These are phyloP conservation scores for Primulina huaijiensis DNA, from an alignment of 257 asterid species.

Conservation along the genomic window DNA sequence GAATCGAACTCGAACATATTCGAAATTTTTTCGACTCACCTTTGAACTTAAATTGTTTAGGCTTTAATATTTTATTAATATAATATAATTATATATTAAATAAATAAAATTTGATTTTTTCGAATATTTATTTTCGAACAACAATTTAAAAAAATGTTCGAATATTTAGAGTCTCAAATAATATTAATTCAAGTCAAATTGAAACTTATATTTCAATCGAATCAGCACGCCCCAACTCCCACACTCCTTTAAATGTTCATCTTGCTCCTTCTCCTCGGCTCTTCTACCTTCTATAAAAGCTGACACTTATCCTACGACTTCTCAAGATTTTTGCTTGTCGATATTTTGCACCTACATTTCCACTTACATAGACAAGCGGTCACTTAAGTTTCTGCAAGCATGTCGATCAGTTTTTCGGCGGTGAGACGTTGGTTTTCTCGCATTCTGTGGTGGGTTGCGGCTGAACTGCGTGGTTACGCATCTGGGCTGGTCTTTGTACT, in stretches of 20 bases:
- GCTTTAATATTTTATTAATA: too few species aligned
- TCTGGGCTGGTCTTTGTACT: slow-evolving; percentile 35
- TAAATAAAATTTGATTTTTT: too few species aligned
- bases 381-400: neutral
- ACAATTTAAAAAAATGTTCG: too few species aligned
- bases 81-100: too few species aligned
- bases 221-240: too few species aligned
- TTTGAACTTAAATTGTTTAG: too few species aligned
- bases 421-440: slow-evolving; percentile 36
- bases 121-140: too few species aligned
- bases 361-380: neutral
- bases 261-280: neutral
- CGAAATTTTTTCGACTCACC: too few species aligned
- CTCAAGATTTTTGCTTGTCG: neutral
- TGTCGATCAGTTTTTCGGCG: slow-evolving; percentile 32
- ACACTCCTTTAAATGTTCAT: neutral
- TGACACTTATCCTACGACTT: neutral
- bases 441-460: slow-evolving; percentile 30
- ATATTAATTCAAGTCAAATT: too few species aligned
- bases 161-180: too few species aligned
- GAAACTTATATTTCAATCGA: too few species aligned
- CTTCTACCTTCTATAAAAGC: neutral
- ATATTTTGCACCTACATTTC: neutral
- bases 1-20: fast-evolving
- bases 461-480: slow-evolving; percentile 23